These are phyloP conservation scores for Taphrina sp. DNA, from an alignment of 1,139 yeast genomes.

Conservation along the genomic window DNA sequence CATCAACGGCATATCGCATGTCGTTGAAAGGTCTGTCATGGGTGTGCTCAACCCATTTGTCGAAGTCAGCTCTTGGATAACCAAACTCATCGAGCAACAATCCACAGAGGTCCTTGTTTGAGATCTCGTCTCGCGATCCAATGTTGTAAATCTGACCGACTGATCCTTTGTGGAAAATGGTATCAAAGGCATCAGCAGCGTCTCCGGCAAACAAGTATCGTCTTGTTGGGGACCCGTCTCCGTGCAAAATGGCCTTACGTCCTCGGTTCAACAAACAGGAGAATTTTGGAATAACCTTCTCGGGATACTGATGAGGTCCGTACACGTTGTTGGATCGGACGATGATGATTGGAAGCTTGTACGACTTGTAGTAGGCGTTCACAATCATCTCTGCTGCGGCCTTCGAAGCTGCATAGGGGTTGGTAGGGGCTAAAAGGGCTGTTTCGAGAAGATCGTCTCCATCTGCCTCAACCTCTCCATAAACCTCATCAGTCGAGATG, in stretches of 20 bases:
- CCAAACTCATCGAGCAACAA: slow-evolving; percentile 42
- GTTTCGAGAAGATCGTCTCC: slow-evolving; percentile 46
- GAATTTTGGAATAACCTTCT: slow-evolving; percentile 55
- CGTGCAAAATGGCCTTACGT: slow-evolving; percentile 49
- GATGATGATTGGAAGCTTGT: slow-evolving; percentile 49
- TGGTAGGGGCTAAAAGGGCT: slow-evolving; percentile 52
- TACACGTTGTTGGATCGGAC: slow-evolving; percentile 58
- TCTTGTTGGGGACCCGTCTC: slow-evolving; percentile 52
- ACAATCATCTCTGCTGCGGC: slow-evolving; percentile 58
- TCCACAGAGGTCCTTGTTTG: slow-evolving; percentile 46
- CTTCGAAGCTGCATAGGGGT: slow-evolving; percentile 62
- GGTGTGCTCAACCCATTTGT: slow-evolving; percentile 44
- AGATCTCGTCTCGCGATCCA: slow-evolving; percentile 51
- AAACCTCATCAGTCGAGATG: slow-evolving; percentile 63
- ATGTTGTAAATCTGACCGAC: slow-evolving; percentile 51
- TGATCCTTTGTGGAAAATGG: slow-evolving; percentile 44
- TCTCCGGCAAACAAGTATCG: slow-evolving; percentile 54
- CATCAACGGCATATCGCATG: slow-evolving; percentile 49
- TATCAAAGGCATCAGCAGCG: slow-evolving; percentile 50
- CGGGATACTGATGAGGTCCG: slow-evolving; percentile 59
- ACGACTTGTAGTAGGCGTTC: slow-evolving; percentile 52
- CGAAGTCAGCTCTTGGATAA: slow-evolving; percentile 37
- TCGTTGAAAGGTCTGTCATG: slow-evolving; percentile 57
- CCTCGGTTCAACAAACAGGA: slow-evolving; percentile 42
- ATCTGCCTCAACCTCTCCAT: slow-evolving; percentile 49